Evolutionary conservation across 164 flowering plant species (phyloP).

Genomic region (Annona cherimola): DNA sequence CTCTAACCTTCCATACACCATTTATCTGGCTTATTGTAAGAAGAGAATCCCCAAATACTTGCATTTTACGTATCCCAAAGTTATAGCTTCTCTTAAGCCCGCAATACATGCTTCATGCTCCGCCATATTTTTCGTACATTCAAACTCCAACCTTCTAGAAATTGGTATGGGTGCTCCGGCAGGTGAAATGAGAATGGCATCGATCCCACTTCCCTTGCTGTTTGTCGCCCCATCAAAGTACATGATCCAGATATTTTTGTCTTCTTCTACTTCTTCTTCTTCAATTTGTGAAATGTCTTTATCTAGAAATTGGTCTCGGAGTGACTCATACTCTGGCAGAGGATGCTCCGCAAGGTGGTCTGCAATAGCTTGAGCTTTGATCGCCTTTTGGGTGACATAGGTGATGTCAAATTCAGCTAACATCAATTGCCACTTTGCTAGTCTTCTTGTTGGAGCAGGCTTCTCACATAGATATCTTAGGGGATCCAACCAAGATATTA

Average conservation of each 20-base stretch:
- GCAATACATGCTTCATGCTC: not conserved
- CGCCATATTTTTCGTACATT: not conserved
- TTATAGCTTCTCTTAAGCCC: not conserved
- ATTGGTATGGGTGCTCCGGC: not conserved
- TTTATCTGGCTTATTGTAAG: not conserved
- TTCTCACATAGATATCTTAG: not conserved
- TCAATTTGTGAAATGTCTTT: not conserved
- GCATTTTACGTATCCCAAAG: not conserved
- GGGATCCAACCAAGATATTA: not conserved
- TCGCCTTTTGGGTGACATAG: not conserved
- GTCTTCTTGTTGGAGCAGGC: not conserved
- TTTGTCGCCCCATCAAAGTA: not conserved
- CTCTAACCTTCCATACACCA: not conserved
- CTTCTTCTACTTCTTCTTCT: not conserved
- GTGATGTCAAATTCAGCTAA: not conserved
- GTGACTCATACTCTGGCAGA: not conserved
- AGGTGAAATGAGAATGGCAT: not conserved
- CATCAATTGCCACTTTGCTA: not conserved
- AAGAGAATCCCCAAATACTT: not conserved
- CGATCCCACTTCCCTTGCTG: not conserved
- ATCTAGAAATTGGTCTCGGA: not conserved
- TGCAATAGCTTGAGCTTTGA: not conserved
- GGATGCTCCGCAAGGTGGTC: not conserved
- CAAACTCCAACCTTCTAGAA: not conserved
- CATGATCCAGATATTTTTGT: not conserved